Percentiles rank a stretch among this genome's conserved stretches.
Conservation (phyloP, 2,329 filamentous ascomycete genomes). For the Cercospora berteroae region DNA sequence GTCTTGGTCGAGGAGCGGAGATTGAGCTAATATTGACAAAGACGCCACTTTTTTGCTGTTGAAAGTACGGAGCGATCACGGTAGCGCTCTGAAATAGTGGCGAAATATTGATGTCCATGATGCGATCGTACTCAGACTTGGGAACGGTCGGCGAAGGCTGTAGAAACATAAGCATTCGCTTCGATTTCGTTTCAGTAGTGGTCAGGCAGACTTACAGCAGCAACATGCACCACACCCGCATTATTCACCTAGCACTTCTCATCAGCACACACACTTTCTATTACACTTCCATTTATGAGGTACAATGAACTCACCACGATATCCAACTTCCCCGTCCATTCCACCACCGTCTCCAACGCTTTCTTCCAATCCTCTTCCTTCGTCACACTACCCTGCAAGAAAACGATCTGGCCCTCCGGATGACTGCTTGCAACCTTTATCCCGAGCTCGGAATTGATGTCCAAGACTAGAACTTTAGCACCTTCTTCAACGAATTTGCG, state of each 20-base stretch:
- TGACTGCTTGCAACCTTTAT: conserved; percentile 13
- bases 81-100: conserved; percentile 36
- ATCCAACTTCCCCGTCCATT: conserved; percentile 29
- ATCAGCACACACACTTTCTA: neutral
- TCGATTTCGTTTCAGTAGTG: neutral
- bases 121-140: conserved; percentile 34
- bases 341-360: conserved; percentile 26
- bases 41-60: conserved; percentile 26
- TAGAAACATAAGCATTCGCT: neutral
- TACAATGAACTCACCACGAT: conserved; percentile 19
- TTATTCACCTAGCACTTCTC: conserved; percentile 25
- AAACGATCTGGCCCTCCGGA: neutral
- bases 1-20: conserved; percentile 28
- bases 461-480: conserved; percentile 32
- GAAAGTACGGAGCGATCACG: conserved; percentile 36
- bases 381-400: conserved; percentile 31
- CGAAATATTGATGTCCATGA: conserved; percentile 37
- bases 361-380: conserved; percentile 31
- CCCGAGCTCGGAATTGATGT: conserved; percentile 27
- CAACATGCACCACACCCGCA: conserved; percentile 28
- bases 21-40: conserved; percentile 35
- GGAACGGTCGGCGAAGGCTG: conserved; percentile 33
- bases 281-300: too few relatives aligned
- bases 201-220: conserved; percentile 15
- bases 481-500: conserved; percentile 33